Percentiles rank a stretch among this genome's conserved stretches.
phyloP scores from a whole-genome alignment of 148 eudicot genomes.

The Vaccinium macrocarpon region DNA sequence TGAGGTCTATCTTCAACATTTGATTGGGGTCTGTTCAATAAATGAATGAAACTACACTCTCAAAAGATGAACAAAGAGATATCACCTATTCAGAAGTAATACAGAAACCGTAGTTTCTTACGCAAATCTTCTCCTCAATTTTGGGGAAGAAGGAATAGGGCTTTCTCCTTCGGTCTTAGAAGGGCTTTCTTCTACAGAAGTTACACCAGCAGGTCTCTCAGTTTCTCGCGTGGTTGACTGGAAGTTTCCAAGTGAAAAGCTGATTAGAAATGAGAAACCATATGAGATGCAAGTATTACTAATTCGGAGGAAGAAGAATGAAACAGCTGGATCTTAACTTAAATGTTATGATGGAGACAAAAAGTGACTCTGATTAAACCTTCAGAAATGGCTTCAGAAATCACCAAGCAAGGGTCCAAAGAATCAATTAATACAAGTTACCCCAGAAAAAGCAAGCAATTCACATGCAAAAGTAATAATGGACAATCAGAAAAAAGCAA shows the following conservation, averaged over 20 bases:
- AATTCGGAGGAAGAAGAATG: neutral
- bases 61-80: slow-evolving; percentile 3
- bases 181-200: slow-evolving; percentile 38
- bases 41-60: neutral
- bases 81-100: neutral
- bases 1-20: slow-evolving; percentile 37
- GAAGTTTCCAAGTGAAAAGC: slow-evolving; percentile 13
- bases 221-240: slow-evolving; percentile 22
- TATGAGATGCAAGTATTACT: neutral
- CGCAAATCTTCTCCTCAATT: slow-evolving; percentile 78
- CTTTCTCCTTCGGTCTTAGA: slow-evolving; percentile 38
- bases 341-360: neutral
- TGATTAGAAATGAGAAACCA: neutral
- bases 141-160: slow-evolving; percentile 39
- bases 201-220: slow-evolving; percentile 39
- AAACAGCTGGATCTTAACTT: neutral
- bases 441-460: neutral
- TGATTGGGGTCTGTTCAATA: slow-evolving; percentile 45
- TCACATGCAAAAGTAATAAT: neutral
- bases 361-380: neutral
- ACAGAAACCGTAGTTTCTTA: slow-evolving; percentile 32
- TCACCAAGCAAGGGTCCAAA: neutral
- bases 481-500: neutral
- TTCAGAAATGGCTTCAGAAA: neutral
- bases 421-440: neutral